A percentile compares a stretch with the other conserved stretches of the same genome.
These are phyloP conservation scores for Verticillium albo-atrum DNA, from an alignment of 2,329 filamentous ascomycete species.

Conservation along the genomic window DNA sequence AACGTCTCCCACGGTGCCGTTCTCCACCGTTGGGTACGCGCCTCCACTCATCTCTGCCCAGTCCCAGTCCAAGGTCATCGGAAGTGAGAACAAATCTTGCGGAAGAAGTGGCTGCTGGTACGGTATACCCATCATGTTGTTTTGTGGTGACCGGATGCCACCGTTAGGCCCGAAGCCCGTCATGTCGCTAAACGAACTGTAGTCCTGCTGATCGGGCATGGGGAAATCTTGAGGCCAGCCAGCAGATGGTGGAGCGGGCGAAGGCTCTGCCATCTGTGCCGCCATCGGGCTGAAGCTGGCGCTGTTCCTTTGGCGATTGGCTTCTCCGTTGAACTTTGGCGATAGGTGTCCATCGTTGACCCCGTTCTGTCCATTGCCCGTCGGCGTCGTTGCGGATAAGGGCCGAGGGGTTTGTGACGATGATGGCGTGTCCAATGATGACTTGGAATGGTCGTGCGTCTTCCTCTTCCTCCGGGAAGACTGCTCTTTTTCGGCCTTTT, in stretches of 20 bases:
- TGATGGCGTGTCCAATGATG: conserved; percentile 4
- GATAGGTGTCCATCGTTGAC: conserved; percentile 10
- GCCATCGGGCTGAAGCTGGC: conserved; percentile 31
- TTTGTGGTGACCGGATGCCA: conserved; percentile 29
- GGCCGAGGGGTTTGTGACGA: conserved; percentile 23
- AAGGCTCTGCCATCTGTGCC: conserved; percentile 32
- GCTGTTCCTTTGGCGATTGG: conserved; percentile 7
- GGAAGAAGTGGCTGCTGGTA: conserved; percentile 88
- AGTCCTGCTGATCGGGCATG: conserved; percentile 27
- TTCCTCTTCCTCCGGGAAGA: conserved; percentile 81
- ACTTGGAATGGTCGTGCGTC: conserved; percentile 31
- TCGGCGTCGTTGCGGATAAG: conserved; percentile 21
- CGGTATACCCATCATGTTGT: conserved; percentile 17
- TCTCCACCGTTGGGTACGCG: conserved; percentile 59
- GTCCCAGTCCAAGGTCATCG: conserved; percentile 92
- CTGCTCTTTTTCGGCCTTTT: conserved; percentile 84
- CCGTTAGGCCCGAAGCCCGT: conserved; percentile 34
- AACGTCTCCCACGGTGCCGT: conserved; percentile 44
- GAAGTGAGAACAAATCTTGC: conserved; percentile 91
- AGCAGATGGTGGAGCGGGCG: conserved; percentile 37
- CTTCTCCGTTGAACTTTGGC: conserved; percentile 13
- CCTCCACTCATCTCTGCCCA: conserved; percentile 67
- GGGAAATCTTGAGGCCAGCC: conserved; percentile 45
- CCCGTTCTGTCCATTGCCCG: conserved; percentile 13
- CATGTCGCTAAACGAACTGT: conserved; percentile 40